Percentiles rank a stretch among this genome's conserved stretches.
Evolutionary conservation across 2,329 filamentous ascomycete genomes (phyloP).

Genomic region (Pezizomycotina sp.): DNA sequence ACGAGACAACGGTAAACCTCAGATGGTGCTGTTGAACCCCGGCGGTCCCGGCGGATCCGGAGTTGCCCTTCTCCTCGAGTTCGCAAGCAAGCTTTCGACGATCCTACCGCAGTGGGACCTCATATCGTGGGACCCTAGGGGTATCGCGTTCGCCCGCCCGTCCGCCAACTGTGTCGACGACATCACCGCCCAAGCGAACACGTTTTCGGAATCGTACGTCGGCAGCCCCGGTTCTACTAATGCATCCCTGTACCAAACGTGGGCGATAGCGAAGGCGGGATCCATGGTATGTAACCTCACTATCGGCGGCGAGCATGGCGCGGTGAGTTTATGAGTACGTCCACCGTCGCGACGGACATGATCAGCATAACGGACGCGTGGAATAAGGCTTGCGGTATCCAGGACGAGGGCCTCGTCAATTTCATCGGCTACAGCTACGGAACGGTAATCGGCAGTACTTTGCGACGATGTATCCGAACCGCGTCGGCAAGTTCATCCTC

Average conservation of each 20-base stretch:
- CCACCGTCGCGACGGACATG: slow-evolving; percentile 16
- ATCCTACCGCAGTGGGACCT: no score
- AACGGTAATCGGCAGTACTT: slow-evolving; percentile 17
- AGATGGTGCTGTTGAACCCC: slow-evolving; percentile 33
- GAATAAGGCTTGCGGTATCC: slow-evolving; percentile 4
- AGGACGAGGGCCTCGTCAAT: slow-evolving; percentile 9
- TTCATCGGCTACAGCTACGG: slow-evolving; percentile 14
- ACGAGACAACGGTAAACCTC: slow-evolving; percentile 26
- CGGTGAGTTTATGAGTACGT: slow-evolving; percentile 11
- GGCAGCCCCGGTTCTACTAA: not conserved
- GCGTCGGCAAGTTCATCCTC: slow-evolving; percentile 11
- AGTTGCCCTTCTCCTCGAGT: slow-evolving; percentile 28
- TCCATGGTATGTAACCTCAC: no score
- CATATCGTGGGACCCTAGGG: slow-evolving; percentile 12
- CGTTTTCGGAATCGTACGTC: not conserved
- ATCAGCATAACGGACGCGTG: slow-evolving; percentile 10
- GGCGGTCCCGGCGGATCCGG: slow-evolving; percentile 35
- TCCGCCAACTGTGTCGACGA: slow-evolving; percentile 8
- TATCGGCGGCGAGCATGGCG: no score
- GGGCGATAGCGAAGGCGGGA: no score
- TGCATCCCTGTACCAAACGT: no score
- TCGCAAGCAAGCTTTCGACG: no score
- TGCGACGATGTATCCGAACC: slow-evolving; percentile 10
- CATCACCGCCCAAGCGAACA: slow-evolving; percentile 2
- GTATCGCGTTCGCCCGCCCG: slow-evolving; percentile 11